phyloP scores from a whole-genome alignment of 2,329 filamentous ascomycete species.

The Colletotrichum tanaceti region DNA sequence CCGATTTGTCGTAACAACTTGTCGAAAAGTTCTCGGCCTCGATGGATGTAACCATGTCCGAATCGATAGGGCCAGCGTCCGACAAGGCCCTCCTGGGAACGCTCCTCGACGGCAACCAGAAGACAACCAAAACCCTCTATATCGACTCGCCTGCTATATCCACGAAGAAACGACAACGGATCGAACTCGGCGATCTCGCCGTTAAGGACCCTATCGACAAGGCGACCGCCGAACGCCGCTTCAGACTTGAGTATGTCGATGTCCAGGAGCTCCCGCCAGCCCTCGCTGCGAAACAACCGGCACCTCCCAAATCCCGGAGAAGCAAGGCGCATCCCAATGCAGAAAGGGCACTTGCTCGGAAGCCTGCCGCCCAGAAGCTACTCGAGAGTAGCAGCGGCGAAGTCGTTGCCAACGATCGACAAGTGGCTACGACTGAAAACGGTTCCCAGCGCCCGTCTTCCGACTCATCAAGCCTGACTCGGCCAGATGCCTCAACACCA shows the following conservation, averaged over 20 bases:
- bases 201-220: constrained; percentile 6
- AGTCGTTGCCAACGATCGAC: neutral
- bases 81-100: constrained; percentile 48
- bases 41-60: constrained; percentile 49
- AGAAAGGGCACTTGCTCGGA: constrained; percentile 64
- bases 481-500: constrained; percentile 32
- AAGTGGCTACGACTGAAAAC: neutral
- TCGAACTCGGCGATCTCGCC: constrained; percentile 5
- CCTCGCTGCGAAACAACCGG: constrained; percentile 80
- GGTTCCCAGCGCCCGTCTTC: constrained; percentile 1
- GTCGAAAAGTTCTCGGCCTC: neutral
- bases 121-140: constrained; percentile 55
- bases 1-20: neutral
- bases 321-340: constrained; percentile 45
- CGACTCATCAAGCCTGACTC: constrained; percentile 50
- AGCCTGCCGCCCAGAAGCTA: constrained; percentile 49
- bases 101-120: constrained; percentile 56
- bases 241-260: constrained; percentile 80
- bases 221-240: constrained; percentile 57
- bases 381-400: constrained; percentile 47
- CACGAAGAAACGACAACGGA: constrained; percentile 52
- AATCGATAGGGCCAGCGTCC: constrained; percentile 39
- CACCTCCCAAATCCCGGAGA: constrained; percentile 54
- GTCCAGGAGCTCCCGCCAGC: constrained; percentile 81
- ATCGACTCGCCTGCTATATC: constrained; percentile 44